These are phyloP conservation scores for Pyrenophora graminea DNA, from an alignment of 2,329 filamentous ascomycete genomes.

Conservation along the genomic window DNA sequence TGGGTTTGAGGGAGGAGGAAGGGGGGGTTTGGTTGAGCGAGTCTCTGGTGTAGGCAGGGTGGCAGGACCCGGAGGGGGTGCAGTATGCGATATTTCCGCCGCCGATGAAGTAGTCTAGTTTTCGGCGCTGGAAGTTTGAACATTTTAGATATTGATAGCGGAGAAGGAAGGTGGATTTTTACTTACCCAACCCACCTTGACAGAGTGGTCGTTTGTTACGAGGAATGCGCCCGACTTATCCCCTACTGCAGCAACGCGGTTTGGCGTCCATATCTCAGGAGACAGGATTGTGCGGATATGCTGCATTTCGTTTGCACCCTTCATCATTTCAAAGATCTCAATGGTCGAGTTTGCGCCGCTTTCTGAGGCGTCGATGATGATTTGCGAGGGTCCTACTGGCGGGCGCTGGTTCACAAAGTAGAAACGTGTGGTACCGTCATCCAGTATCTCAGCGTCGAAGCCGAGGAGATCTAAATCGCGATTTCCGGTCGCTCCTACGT, in stretches of 20 bases:
- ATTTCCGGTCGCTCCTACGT: conserved; percentile 29
- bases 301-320: conserved; percentile 27
- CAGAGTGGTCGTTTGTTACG: conserved; percentile 36
- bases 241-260: conserved; percentile 29
- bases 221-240: conserved; percentile 28
- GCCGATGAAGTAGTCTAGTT: conserved; percentile 32
- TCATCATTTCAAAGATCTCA: conserved; percentile 32
- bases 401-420: conserved; percentile 36
- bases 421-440: conserved; percentile 32
- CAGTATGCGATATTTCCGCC: conserved; percentile 38
- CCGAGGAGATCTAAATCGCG: conserved; percentile 29
- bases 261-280: conserved; percentile 25
- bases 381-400: conserved; percentile 28
- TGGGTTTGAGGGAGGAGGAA: no score
- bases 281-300: conserved; percentile 30
- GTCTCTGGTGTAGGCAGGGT: conserved; percentile 13
- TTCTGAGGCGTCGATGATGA: conserved; percentile 25
- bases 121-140: conserved; percentile 8
- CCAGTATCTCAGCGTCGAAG: conserved; percentile 33
- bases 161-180: no score
- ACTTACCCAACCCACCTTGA: conserved; percentile 28
- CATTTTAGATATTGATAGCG: no score
- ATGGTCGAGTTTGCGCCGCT: conserved; percentile 33
- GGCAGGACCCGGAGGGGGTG: conserved; percentile 20
- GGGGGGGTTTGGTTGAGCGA: no score